These are phyloP conservation scores for Areca catechu DNA, from an alignment of 176 grass and related monocot species.

Conservation along the genomic window DNA sequence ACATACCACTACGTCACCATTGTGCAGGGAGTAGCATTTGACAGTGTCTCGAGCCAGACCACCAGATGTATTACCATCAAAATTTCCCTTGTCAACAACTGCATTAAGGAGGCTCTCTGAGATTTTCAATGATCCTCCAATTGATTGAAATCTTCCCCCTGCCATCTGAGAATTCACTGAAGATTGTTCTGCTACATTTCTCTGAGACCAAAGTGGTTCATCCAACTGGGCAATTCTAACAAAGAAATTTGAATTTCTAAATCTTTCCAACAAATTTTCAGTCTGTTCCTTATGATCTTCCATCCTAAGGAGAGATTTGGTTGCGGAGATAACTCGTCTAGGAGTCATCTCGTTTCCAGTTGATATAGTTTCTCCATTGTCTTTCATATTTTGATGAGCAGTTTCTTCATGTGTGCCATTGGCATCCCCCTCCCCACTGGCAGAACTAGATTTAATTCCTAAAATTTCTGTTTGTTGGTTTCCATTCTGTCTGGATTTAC, in stretches of 20 bases:
- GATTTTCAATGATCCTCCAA: slow-evolving; percentile 28
- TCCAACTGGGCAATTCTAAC: slow-evolving; percentile 71
- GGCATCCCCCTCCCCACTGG: slow-evolving; percentile 31
- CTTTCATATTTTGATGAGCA: slow-evolving; percentile 26
- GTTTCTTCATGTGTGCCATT: slow-evolving; percentile 28
- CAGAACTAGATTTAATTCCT: slow-evolving; percentile 15
- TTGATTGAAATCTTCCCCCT: slow-evolving; percentile 3
- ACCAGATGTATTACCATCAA: slow-evolving; percentile 69
- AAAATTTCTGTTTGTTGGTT: slow-evolving; percentile 10
- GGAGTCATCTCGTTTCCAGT: slow-evolving; percentile 9
- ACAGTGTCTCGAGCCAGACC: slow-evolving; percentile 75
- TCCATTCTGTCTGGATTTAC: slow-evolving; percentile 30
- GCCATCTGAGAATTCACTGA: slow-evolving; percentile 9
- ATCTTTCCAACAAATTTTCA: slow-evolving; percentile 49
- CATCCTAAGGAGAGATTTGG: slow-evolving; percentile 54
- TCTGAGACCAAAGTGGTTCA: slow-evolving; percentile 87
- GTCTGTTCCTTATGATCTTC: slow-evolving; percentile 59
- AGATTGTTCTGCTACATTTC: slow-evolving; percentile 14
- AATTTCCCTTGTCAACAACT: slow-evolving; percentile 77
- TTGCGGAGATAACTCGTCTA: slow-evolving; percentile 38
- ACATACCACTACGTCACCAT: slow-evolving; percentile 97
- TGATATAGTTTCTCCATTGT: slow-evolving; percentile 20
- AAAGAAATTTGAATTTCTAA: slow-evolving; percentile 84
- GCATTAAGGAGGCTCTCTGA: slow-evolving; percentile 36
- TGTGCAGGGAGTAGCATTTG: slow-evolving; percentile 66